Conservation (phyloP, 169 alveolate species). For the Plasmodium coatneyi region DNA sequence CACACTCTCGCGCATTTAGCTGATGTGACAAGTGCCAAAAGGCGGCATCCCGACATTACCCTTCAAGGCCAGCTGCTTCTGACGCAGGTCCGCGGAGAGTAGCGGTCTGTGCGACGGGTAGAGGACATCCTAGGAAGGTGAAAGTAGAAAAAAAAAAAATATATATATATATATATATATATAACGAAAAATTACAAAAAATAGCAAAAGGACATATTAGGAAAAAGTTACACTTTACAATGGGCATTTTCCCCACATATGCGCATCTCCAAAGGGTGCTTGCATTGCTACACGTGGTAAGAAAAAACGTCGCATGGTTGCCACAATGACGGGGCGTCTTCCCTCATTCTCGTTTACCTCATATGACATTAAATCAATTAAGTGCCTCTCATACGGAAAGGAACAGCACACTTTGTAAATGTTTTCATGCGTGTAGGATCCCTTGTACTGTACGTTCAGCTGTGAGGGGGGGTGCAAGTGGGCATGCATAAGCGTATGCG, state of each 20-base stretch:
- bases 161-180: neutral
- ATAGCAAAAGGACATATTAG: neutral
- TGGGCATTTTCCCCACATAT: neutral
- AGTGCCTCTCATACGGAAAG: slow-evolving; percentile 65
- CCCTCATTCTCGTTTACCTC: slow-evolving; percentile 7
- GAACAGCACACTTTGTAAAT: slow-evolving; percentile 64
- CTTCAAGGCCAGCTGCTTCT: slow-evolving; percentile 68
- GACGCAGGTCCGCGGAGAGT: slow-evolving; percentile 46
- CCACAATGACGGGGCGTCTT: neutral
- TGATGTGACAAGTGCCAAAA: neutral
- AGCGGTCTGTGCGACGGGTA: slow-evolving; percentile 62
- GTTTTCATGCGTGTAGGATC: slow-evolving; percentile 59
- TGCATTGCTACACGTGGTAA: neutral
- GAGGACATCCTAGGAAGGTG: slow-evolving; percentile 32
- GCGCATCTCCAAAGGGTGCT: neutral
- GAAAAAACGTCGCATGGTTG: neutral
- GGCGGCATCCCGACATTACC: slow-evolving; percentile 4
- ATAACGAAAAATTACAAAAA: neutral
- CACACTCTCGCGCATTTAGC: too few species aligned
- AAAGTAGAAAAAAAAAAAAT: slow-evolving; percentile 1
- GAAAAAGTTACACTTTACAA: neutral
- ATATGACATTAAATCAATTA: slow-evolving; percentile 50
- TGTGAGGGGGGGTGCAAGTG: slow-evolving; percentile 1
- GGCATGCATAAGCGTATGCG: too few species aligned
- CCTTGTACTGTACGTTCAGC: slow-evolving; percentile 65